Evolutionary conservation across 2,329 filamentous ascomycete genomes (phyloP).

Genomic region (Nectriaceae sp.): DNA sequence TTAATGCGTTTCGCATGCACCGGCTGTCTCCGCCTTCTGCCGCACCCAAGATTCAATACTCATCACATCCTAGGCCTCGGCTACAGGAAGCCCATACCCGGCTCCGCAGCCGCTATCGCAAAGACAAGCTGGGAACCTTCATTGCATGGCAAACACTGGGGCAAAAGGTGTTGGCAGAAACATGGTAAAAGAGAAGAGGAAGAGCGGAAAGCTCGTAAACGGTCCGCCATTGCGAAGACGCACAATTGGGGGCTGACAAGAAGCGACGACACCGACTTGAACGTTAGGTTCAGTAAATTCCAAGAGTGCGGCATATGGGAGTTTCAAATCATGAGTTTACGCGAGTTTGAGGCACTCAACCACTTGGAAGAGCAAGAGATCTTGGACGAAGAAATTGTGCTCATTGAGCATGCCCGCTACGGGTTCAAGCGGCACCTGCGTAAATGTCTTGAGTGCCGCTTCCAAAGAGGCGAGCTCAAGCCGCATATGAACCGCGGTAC

Average conservation of each 20-base stretch:
- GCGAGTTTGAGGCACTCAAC: neutral
- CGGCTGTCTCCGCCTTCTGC: too few species aligned
- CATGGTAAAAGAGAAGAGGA: neutral
- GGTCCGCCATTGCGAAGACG: neutral
- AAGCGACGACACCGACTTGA: neutral
- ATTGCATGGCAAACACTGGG: neutral
- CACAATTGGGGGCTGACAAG: neutral
- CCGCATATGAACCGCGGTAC: neutral
- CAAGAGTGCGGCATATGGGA: neutral
- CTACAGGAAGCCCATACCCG: too few species aligned
- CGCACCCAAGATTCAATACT: too few species aligned
- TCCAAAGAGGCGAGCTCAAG: neutral
- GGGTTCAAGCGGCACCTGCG: neutral
- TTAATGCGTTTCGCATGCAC: too few species aligned
- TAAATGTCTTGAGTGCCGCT: too few species aligned
- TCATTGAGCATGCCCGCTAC: neutral
- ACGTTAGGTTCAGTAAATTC: neutral
- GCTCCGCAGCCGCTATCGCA: neutral
- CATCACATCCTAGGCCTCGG: too few species aligned
- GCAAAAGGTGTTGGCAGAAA: neutral
- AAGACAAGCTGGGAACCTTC: neutral
- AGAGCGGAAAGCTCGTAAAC: too few species aligned
- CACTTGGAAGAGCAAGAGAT: neutral
- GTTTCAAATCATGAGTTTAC: too few species aligned
- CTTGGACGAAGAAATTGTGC: neutral